Evolutionary conservation across 2,329 filamentous ascomycete genomes (phyloP), one percentile per base, ranked within the genome.

Genomic region (Diaporthe amygdali): DNA sequence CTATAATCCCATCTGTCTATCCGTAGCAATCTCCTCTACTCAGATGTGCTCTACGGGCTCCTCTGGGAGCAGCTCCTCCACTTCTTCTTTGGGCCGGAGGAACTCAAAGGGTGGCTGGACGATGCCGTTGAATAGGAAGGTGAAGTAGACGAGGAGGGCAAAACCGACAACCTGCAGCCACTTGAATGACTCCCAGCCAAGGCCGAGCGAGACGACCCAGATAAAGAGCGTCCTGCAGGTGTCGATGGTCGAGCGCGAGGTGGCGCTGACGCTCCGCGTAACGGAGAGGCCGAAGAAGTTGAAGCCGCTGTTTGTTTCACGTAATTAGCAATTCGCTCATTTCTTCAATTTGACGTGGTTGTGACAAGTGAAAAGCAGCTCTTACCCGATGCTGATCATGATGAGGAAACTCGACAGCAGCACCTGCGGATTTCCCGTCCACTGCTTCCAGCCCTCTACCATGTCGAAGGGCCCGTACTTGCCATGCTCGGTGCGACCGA

Each of bases 271-370:
- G 73, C 84, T 91, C 72, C 94, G 91, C 0, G 96, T 99, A 10
- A 99, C 96, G 0, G 94, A 96, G 12, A 99, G 89, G 9, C 96
- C 96, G 82, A 99, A 99, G 86, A 97, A 99, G 84, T 99, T 99
- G 89, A 98, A 99, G 68, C 96, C 95, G 74, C 94, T 97, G 74
- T 39, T 14, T 54, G 8, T 17, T 3, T 25, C n/a, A 8, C 9
- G 41, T 56, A 51, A 37, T 75, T 73, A 73, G 52, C n/a, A 37
- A n/a, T 12, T 44, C 20, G 10, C 0, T 14, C 3, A 12, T 10
- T 22, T n/a, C 9, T 20, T 46, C n/a, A 52, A 66, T 55, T 39
- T 67, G 73, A 55, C 32, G 41, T 39, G 6, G 9, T 12, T 47
- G 20, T 55, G 44, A 15, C 73, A 75, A 75, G 15, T 14, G 69